Conservation (phyloP, 768 basidiomycete species). For the Leucocoprinus leucothites region DNA sequence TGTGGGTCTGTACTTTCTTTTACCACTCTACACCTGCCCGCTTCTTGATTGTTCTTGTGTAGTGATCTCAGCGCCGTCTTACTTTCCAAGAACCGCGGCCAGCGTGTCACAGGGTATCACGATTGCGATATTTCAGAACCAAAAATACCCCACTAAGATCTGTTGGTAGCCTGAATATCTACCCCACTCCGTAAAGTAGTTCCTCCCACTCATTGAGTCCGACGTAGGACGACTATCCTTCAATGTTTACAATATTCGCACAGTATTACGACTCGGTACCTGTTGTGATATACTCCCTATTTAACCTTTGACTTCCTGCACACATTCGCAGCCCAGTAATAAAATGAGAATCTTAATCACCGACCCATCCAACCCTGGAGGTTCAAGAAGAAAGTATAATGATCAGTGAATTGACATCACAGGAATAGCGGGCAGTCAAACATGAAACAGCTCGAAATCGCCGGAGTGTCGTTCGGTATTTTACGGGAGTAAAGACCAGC, state of each 20-base stretch:
- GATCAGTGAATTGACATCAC: conserved; percentile 10
- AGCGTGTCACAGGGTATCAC: too few relatives aligned
- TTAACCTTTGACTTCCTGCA: too few relatives aligned
- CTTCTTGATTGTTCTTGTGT: background rate
- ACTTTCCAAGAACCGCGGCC: too few relatives aligned
- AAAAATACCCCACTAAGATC: too few relatives aligned
- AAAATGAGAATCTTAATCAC: conserved; percentile 20
- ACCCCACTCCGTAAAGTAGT: conserved; percentile 2
- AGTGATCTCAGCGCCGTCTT: too few relatives aligned
- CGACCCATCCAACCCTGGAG: conserved; percentile 64
- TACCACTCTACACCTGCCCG: background rate
- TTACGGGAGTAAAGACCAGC: background rate
- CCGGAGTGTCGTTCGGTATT: too few relatives aligned
- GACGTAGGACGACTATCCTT: background rate
- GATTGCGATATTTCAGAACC: too few relatives aligned
- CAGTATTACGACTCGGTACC: too few relatives aligned
- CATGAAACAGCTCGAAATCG: too few relatives aligned
- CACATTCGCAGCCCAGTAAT: too few relatives aligned
- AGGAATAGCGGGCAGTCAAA: background rate
- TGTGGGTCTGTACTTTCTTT: background rate
- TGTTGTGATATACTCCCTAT: too few relatives aligned
- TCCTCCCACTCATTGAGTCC: too few relatives aligned
- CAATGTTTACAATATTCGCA: background rate
- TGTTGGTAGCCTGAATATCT: background rate
- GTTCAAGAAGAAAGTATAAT: conserved; percentile 7